A percentile compares a stretch with the other conserved stretches of the same genome.
Conservation (phyloP, 495 filamentous ascomycete genomes). For the Neurospora sp. region DNA sequence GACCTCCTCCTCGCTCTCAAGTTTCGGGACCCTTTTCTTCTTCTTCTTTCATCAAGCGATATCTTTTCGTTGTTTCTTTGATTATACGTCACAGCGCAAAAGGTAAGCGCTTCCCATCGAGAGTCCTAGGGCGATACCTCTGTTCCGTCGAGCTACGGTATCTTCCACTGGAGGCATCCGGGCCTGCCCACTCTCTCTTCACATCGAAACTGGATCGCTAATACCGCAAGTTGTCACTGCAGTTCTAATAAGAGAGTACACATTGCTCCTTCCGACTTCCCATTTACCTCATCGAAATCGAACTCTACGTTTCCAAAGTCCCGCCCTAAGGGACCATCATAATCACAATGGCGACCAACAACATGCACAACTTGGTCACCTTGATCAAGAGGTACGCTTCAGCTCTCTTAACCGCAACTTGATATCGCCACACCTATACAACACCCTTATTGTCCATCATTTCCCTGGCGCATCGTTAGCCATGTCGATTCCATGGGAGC, state of each 20-base stretch:
- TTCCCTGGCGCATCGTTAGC: neutral
- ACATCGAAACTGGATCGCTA: neutral
- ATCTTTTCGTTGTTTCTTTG: neutral
- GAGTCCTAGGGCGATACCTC: neutral
- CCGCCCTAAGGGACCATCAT: neutral
- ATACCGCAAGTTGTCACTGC: neutral
- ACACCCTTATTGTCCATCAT: neutral
- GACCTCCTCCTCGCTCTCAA: neutral
- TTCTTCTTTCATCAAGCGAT: neutral
- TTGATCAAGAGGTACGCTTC: slow-evolving; percentile 85
- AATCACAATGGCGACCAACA: slow-evolving; percentile 43
- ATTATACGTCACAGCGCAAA: neutral
- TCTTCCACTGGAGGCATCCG: neutral
- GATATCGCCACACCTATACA: neutral
- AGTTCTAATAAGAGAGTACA: neutral
- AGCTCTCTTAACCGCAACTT: neutral
- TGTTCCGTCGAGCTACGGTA: neutral
- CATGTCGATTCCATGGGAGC: neutral
- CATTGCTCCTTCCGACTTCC: neutral
- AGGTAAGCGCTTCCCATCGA: neutral
- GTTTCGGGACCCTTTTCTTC: neutral
- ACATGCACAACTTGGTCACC: slow-evolving; percentile 94
- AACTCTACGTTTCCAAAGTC: neutral
- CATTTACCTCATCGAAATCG: neutral
- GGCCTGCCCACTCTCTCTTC: neutral